Percentiles rank a stretch among this genome's conserved stretches.
Evolutionary conservation across 345 rosid species (phyloP).

Genomic region (Iberis pinnata): DNA sequence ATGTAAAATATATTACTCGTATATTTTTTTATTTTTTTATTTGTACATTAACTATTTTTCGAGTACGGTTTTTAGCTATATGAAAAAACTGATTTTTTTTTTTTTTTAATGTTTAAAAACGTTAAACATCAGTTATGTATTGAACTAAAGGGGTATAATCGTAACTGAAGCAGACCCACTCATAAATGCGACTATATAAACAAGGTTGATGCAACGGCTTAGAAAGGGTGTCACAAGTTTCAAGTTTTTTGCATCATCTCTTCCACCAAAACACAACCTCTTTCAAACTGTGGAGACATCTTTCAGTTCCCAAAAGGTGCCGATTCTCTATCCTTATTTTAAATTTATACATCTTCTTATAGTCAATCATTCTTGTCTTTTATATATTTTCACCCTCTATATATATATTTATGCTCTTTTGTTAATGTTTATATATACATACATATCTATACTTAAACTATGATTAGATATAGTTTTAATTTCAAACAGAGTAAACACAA

Average conservation of each 20-base stretch:
- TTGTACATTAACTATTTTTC: no score
- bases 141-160: constrained; percentile 27
- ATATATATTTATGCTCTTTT: neutral
- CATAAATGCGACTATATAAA: constrained; percentile 32
- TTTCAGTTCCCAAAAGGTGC: constrained; percentile 28
- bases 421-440: neutral
- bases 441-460: no score
- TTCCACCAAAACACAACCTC: constrained; percentile 20
- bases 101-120: no score
- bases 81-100: no score
- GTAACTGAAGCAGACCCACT: constrained; percentile 19
- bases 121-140: no score
- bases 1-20: no score
- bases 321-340: constrained; percentile 7
- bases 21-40: no score
- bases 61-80: no score
- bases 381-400: no score
- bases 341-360: constrained; percentile 16
- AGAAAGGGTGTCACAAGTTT: constrained; percentile 29
- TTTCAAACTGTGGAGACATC: constrained; percentile 20
- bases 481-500: no score
- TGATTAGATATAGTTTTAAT: no score
- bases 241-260: constrained; percentile 26
- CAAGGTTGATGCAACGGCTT: constrained; percentile 20
- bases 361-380: constrained; percentile 14